Percentiles rank a stretch among this genome's conserved stretches.
These are phyloP conservation scores for Solanum neorickii DNA, from an alignment of 257 asterid species.

Conservation along the genomic window DNA sequence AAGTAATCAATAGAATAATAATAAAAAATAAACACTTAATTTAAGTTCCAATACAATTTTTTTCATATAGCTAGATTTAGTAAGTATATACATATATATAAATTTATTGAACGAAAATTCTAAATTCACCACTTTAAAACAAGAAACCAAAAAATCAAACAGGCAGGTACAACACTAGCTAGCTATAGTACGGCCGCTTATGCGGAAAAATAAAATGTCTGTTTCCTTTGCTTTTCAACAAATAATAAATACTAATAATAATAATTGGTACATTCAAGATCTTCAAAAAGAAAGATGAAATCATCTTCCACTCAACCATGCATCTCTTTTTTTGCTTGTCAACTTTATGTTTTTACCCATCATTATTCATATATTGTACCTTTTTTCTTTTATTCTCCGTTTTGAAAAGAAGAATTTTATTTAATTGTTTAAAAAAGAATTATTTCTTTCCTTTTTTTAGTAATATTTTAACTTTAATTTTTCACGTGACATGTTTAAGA, in stretches of 20 bases:
- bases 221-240: background rate
- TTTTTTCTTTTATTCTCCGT: background rate
- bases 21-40: too few species aligned
- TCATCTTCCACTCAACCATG: background rate
- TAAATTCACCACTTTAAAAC: too few species aligned
- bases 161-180: background rate
- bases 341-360: background rate
- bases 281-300: background rate
- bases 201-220: background rate
- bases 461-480: too few species aligned
- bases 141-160: background rate
- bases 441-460: too few species aligned
- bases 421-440: too few species aligned
- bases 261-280: background rate
- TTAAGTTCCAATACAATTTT: too few species aligned
- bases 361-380: background rate
- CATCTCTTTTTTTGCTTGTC: background rate
- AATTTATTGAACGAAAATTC: too few species aligned
- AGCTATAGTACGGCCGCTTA: background rate
- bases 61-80: background rate
- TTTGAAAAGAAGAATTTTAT: fast-evolving
- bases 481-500: fast-evolving
- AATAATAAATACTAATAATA: too few species aligned
- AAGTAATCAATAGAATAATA: too few species aligned
- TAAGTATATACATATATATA: too few species aligned